A percentile compares a stretch with the other conserved stretches of the same genome.
Evolutionary conservation across 768 basidiomycete species (phyloP).

Genomic region (Russula dissimulans): DNA sequence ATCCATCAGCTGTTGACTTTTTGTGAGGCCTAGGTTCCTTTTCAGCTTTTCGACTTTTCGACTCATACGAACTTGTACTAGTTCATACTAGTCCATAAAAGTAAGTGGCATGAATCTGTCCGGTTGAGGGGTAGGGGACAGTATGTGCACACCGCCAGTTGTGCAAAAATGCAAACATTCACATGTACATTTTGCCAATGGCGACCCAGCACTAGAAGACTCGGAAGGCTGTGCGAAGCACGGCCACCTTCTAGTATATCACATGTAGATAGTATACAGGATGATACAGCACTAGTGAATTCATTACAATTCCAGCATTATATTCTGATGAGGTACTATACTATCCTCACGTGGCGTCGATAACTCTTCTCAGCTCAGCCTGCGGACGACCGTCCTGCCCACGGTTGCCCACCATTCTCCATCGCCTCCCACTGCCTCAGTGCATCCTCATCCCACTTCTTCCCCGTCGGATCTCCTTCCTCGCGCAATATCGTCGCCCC

Average conservation of each 20-base stretch:
- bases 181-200: no score
- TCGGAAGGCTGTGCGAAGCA: no score
- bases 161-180: no score
- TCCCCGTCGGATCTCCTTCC: slow-evolving; percentile 31
- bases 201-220: no score
- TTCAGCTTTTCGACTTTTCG: no score
- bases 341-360: background rate
- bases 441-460: slow-evolving; percentile 40
- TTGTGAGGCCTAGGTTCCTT: no score
- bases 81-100: no score
- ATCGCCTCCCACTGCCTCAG: slow-evolving; percentile 40
- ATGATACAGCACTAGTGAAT: background rate
- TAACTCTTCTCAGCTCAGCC: background rate
- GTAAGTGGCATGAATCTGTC: no score
- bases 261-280: slow-evolving; percentile 1
- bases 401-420: slow-evolving; percentile 31
- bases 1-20: no score
- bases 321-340: background rate
- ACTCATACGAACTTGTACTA: no score
- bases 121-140: no score
- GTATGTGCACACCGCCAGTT: no score
- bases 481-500: slow-evolving; percentile 30
- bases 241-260: background rate
- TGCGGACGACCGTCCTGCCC: slow-evolving; percentile 26
- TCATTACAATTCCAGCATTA: background rate